A percentile compares a stretch with the other conserved stretches of the same genome.
Conservation (phyloP, 2,329 filamentous ascomycete genomes). For the Lachnellula hyalina region DNA sequence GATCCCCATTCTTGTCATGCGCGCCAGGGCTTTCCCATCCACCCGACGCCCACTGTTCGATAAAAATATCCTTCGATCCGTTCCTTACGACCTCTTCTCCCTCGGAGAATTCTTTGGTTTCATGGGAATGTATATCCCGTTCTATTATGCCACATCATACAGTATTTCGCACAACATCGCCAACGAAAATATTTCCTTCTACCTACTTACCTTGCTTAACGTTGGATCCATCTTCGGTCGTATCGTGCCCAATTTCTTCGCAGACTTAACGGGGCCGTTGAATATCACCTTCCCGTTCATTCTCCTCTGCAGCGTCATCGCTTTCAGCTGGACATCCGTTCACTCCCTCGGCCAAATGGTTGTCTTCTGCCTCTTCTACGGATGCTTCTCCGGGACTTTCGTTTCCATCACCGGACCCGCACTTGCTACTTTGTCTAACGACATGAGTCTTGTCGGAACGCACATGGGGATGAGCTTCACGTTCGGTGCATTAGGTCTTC, state of each 20-base stretch:
- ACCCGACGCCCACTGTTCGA: conserved; percentile 13
- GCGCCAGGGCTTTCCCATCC: conserved; percentile 15
- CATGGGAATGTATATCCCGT: conserved; percentile 48
- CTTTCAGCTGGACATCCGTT: conserved; percentile 45
- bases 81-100: conserved; percentile 12
- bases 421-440: conserved; percentile 14
- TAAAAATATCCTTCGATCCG: conserved; percentile 20
- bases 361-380: conserved; percentile 59
- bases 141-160: conserved; percentile 37
- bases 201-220: conserved; percentile 17
- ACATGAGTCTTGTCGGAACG: conserved; percentile 49
- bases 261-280: conserved; percentile 46
- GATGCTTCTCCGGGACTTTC: conserved; percentile 63
- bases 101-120: conserved; percentile 18
- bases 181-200: conserved; percentile 33
- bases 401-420: conserved; percentile 33
- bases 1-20: conserved; percentile 27
- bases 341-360: conserved; percentile 49
- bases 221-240: conserved; percentile 46
- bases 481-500: conserved; percentile 38
- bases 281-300: conserved; percentile 42
- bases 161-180: conserved; percentile 18
- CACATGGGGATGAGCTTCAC: conserved; percentile 45
- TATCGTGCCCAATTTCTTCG: conserved; percentile 47
- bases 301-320: conserved; percentile 44